Conservation (phyloP, 2,329 filamentous ascomycete species). For the Graphilbum fragrans region DNA sequence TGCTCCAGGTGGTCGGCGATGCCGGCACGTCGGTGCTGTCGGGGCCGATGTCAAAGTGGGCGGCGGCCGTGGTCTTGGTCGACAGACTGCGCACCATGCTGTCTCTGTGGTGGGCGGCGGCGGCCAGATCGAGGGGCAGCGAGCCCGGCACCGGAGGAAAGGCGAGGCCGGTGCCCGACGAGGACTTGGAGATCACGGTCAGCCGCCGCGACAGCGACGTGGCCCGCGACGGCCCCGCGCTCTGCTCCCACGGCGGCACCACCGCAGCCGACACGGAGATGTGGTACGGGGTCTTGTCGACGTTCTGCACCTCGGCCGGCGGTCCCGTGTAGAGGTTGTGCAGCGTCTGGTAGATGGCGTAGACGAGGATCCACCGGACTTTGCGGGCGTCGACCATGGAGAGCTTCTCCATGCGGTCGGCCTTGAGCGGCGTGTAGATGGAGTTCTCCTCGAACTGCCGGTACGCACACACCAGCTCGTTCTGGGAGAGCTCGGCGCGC, state of each 20-base stretch:
- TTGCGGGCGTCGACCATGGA: constrained; percentile 58
- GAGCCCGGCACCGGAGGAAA: neutral
- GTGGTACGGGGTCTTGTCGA: constrained; percentile 43
- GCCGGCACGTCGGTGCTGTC: neutral
- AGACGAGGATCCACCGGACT: constrained; percentile 67
- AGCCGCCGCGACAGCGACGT: neutral
- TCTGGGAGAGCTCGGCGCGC: constrained; percentile 24
- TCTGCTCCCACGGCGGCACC: constrained; percentile 33
- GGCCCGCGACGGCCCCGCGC: neutral
- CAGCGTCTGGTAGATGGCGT: constrained; percentile 61
- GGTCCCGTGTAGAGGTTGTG: constrained; percentile 44
- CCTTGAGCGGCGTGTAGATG: constrained; percentile 33
- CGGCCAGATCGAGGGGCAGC: neutral
- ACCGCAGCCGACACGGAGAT: constrained; percentile 29
- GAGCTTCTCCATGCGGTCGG: constrained; percentile 44
- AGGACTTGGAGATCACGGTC: neutral
- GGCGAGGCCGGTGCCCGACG: neutral
- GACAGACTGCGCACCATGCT: neutral
- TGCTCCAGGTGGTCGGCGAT: constrained; percentile 19
- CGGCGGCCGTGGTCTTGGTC: neutral
- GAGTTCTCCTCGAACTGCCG: constrained; percentile 55
- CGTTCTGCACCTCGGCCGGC: constrained; percentile 49
- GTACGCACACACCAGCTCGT: constrained; percentile 55
- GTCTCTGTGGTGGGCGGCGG: neutral
- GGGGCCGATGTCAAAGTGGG: neutral